phyloP scores from a whole-genome alignment of 164 flowering plant genomes.

The Kalanchoe fedtschenkoi region DNA sequence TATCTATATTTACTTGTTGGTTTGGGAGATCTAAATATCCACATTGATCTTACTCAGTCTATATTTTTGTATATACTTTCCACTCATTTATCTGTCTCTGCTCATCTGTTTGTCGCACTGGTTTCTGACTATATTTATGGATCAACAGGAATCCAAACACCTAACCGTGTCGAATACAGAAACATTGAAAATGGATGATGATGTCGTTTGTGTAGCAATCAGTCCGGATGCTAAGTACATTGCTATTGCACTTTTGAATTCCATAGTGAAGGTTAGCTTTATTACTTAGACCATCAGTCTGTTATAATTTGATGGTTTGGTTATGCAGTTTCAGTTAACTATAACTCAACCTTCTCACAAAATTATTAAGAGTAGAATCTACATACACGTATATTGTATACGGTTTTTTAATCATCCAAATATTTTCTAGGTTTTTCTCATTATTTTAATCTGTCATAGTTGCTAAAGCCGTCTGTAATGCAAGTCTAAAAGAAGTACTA shows the following conservation, averaged over 20 bases:
- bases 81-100: neutral
- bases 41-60: neutral
- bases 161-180: conserved; percentile 41
- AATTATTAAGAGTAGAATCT: neutral
- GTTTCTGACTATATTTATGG: neutral
- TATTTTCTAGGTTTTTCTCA: neutral
- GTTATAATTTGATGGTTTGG: neutral
- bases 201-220: conserved; percentile 57
- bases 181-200: conserved; percentile 72
- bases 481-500: neutral
- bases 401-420: neutral
- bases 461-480: neutral
- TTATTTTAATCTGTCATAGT: neutral
- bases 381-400: neutral
- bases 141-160: conserved; percentile 48
- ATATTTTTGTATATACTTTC: neutral
- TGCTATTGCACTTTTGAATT: conserved; percentile 73
- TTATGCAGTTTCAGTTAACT: neutral
- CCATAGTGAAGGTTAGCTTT: conserved; percentile 62
- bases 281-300: neutral
- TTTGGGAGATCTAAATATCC: neutral
- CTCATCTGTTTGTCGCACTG: neutral
- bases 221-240: conserved; percentile 84
- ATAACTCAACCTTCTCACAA: neutral
- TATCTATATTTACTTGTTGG: neutral